A percentile compares a stretch with the other conserved stretches of the same genome.
Evolutionary conservation across 352 stramenopile genomes (phyloP).

Genomic region (Globisporangium solare): DNA sequence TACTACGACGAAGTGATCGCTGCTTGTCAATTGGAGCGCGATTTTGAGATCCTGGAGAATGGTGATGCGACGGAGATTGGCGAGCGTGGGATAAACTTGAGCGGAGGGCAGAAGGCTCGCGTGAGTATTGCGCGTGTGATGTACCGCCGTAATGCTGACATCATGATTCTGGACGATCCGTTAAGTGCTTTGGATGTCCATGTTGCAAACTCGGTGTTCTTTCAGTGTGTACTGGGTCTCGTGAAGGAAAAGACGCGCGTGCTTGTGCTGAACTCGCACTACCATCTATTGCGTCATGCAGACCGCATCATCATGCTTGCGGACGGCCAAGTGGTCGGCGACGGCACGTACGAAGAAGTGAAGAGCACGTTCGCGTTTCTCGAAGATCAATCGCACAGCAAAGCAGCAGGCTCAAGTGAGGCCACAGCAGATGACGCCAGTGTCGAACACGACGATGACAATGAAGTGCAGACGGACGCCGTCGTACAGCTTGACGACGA

Average conservation of each 20-base stretch:
- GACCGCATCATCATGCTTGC: slow-evolving; percentile 61
- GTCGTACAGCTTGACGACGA: background rate
- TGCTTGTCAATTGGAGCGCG: slow-evolving; percentile 29
- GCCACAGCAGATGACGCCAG: background rate
- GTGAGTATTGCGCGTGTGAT: slow-evolving; percentile 88
- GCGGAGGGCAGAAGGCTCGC: slow-evolving; percentile 61
- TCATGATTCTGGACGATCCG: slow-evolving; percentile 94
- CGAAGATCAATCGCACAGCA: slow-evolving; percentile 6
- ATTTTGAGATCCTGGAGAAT: slow-evolving; percentile 43
- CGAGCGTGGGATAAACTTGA: slow-evolving; percentile 55
- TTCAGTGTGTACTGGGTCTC: slow-evolving; percentile 75
- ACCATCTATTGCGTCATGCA: slow-evolving; percentile 75
- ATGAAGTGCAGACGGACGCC: background rate
- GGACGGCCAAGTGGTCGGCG: slow-evolving; percentile 72
- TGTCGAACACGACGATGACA: background rate
- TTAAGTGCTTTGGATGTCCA: slow-evolving; percentile 93
- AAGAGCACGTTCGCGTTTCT: slow-evolving; percentile 4
- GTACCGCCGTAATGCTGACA: slow-evolving; percentile 83
- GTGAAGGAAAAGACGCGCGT: slow-evolving; percentile 69
- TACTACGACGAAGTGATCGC: slow-evolving; percentile 34
- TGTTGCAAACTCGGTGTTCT: slow-evolving; percentile 92
- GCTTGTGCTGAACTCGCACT: slow-evolving; percentile 91
- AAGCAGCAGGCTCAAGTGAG: background rate
- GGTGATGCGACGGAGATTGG: slow-evolving; percentile 58
- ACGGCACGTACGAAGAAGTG: slow-evolving; percentile 72